phyloP scores from a whole-genome alignment of 768 basidiomycete species.

The Lactarius vividus region DNA sequence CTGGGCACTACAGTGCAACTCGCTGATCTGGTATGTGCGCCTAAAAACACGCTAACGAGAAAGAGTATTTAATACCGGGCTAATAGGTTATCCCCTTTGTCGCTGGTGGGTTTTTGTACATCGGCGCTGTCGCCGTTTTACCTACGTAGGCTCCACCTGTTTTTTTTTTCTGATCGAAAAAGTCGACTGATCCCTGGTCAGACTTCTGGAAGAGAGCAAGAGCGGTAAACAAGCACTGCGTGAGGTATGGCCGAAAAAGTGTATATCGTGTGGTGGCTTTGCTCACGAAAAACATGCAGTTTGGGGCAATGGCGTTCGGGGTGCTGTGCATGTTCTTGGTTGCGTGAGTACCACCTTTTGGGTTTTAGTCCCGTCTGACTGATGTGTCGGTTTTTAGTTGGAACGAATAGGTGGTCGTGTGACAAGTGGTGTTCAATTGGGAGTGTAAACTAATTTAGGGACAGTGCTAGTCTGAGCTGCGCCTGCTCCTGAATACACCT shows the following conservation, averaged over 20 bases:
- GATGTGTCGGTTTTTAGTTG: slow-evolving; percentile 46
- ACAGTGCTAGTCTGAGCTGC: slow-evolving; percentile 1
- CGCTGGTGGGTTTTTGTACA: slow-evolving; percentile 90
- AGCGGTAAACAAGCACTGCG: slow-evolving; percentile 86
- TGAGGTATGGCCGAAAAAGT: slow-evolving; percentile 57
- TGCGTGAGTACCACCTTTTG: slow-evolving; percentile 58
- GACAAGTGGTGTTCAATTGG: slow-evolving; percentile 14
- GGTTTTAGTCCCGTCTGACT: slow-evolving; percentile 20
- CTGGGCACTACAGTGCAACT: slow-evolving; percentile 79
- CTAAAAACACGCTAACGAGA: slow-evolving; percentile 21
- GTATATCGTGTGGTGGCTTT: slow-evolving; percentile 1
- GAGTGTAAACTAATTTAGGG: slow-evolving; percentile 8
- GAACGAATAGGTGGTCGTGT: slow-evolving; percentile 58
- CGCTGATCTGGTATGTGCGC: slow-evolving; percentile 70
- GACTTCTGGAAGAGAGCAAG: slow-evolving; percentile 83
- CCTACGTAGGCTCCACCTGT: slow-evolving; percentile 65
- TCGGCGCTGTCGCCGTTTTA: slow-evolving; percentile 87
- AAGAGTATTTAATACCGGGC: slow-evolving; percentile 19
- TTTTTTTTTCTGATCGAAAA: slow-evolving; percentile 14
- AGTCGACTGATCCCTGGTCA: slow-evolving; percentile 33
- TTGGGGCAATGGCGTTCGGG: slow-evolving; percentile 88
- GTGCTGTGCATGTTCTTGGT: slow-evolving; percentile 90
- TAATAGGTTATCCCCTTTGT: slow-evolving; percentile 83
- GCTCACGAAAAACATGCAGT: slow-evolving; percentile 47
- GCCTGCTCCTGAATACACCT: neutral